These are phyloP conservation scores for Penicillium subrubescens DNA, from an alignment of 495 filamentous ascomycete genomes.

Conservation along the genomic window DNA sequence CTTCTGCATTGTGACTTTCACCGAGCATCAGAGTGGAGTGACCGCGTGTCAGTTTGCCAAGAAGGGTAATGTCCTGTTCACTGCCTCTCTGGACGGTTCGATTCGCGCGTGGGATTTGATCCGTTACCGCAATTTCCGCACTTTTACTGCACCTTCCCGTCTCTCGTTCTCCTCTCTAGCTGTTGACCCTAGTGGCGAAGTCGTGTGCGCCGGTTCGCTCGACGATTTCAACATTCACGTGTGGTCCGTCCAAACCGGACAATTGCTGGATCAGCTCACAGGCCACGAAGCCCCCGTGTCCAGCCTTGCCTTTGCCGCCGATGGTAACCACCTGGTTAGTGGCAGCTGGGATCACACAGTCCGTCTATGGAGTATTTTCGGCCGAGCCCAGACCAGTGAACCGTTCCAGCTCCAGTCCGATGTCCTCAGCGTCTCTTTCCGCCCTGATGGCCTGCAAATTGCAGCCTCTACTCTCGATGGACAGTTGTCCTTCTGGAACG, in stretches of 20 bases:
- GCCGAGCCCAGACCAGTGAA: constrained; percentile 89
- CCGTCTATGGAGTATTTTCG: constrained; percentile 93
- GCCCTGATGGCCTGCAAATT: constrained; percentile 87
- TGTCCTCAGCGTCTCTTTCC: constrained; percentile 81
- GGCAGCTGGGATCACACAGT: constrained; percentile 97
- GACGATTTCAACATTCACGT: constrained; percentile 97
- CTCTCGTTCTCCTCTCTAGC: constrained; percentile 91
- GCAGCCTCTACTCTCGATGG: constrained; percentile 93
- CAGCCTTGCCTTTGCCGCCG: constrained; percentile 81
- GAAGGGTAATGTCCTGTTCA: constrained; percentile 92
- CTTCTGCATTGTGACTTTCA: constrained; percentile 97
- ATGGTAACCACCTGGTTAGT: constrained; percentile 79
- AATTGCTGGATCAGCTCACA: constrained; percentile 84
- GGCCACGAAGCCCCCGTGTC: constrained; percentile 95
- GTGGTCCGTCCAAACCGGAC: constrained; percentile 97
- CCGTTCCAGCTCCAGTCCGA: constrained; percentile 89
- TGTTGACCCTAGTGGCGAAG: constrained; percentile 94
- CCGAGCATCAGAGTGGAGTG: constrained; percentile 91
- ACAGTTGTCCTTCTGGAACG: constrained; percentile 92
- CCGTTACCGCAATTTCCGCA: constrained; percentile 93
- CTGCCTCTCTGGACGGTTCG: constrained; percentile 89
- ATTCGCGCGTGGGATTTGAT: constrained; percentile 96
- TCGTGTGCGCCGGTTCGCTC: constrained; percentile 90
- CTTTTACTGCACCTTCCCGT: constrained; percentile 89
- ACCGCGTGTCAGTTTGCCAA: constrained; percentile 96